Base-by-base conservation (phyloP, 345 rosid species). In the Gossypium raimondii region DNA sequence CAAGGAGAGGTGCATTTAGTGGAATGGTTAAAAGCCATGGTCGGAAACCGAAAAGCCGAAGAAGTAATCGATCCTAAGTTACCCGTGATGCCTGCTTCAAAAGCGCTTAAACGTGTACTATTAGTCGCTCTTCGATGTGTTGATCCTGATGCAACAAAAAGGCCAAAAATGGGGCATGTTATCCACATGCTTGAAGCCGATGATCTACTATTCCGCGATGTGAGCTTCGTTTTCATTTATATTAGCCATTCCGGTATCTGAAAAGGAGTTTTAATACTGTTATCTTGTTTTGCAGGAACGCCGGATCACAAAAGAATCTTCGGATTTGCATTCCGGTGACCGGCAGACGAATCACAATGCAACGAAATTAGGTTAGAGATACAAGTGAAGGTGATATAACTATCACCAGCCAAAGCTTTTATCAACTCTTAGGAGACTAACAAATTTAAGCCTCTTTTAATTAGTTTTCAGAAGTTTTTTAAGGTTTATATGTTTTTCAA, bases 1-100 rank as follows among this genome's bases (percentile, higher is more conserved):
- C 85, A 90, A 75, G 97, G 94, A 80, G 97, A 58, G 63, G 63
- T 24, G 63, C 24, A 58, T 11, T 11, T 58, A 34, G 63, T 58
- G 63, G 63, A 58, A 58, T 58, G 63, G 63, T 58, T 58, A 58
- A 58, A 58, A 58, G 24, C 63, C 63, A 22, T 58, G 63, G 63
- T 58, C 5, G 63, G 63, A 58, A 58, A 58, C 63, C 63, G 38
- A 58, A 58, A 58, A 58, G 11, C 63, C 0, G 38, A 58, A 58
- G 63, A 58, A 24, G 63, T 58, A 24, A 34, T 58, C 12, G 63
- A 58, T 58, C 63, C 63, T 25, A 58, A 58, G 63, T 34, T 58
- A 58, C 63, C 63, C 2, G 63, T 24, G 29, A 58, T 11, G 63
- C 63, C 63, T 22, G 34, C 63, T 58, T 58, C 63, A 24, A 58